Evolutionary conservation across 139 green algal genomes (phyloP).

Genomic region (Diplosphaera chodatii): DNA sequence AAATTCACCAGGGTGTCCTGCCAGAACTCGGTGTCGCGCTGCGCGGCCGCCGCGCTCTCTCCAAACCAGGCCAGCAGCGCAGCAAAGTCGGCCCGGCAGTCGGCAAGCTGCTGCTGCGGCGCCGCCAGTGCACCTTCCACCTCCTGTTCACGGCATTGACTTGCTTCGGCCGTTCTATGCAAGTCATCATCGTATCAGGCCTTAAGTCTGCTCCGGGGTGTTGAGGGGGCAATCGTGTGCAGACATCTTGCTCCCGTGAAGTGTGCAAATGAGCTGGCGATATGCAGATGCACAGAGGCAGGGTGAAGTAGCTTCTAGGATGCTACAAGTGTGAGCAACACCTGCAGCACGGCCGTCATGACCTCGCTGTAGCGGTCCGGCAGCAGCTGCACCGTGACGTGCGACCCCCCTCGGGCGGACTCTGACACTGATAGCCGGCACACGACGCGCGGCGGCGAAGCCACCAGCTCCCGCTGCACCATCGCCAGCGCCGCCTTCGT

Average conservation of each 20-base stretch:
- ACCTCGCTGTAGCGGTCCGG: conserved; percentile 22
- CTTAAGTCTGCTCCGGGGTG: neutral
- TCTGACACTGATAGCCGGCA: neutral
- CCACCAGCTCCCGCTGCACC: conserved; percentile 11
- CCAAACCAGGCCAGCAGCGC: conserved; percentile 25
- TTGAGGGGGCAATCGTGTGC: too few species aligned
- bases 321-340: too few species aligned
- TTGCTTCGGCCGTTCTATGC: neutral
- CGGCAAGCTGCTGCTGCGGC: conserved; percentile 5
- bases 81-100: conserved; percentile 14
- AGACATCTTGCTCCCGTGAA: too few species aligned
- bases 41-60: conserved; percentile 19
- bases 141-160: neutral
- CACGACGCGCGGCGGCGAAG: neutral
- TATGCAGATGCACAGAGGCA: neutral
- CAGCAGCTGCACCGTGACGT: conserved; percentile 2
- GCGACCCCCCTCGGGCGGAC: neutral
- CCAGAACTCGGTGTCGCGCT: conserved; percentile 36
- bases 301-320: neutral
- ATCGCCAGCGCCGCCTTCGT: neutral
- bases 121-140: conserved; percentile 5
- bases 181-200: neutral
- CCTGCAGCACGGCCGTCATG: conserved; percentile 9
- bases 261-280: too few species aligned
- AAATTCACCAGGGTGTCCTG: conserved; percentile 14